Evolutionary conservation across 495 filamentous ascomycete species (phyloP).

Genomic region (Pyronema omphalodes): DNA sequence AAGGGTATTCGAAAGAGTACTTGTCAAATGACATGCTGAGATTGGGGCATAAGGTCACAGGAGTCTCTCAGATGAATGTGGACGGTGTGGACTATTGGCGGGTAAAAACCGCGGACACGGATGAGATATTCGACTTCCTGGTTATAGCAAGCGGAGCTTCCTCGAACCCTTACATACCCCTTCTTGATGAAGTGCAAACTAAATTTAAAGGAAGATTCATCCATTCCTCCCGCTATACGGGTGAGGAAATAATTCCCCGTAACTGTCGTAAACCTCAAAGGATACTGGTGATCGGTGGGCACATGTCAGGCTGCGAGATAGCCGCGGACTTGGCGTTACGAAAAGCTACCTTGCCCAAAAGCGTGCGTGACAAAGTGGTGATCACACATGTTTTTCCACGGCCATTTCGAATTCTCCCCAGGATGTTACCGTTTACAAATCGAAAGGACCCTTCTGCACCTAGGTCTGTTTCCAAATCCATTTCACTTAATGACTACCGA

Average conservation of each 20-base stretch:
- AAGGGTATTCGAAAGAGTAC: conserved; percentile 42
- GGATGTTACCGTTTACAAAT: conserved; percentile 33
- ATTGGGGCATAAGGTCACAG: conserved; percentile 36
- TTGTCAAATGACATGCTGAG: conserved; percentile 28
- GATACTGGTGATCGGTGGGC: conserved; percentile 62
- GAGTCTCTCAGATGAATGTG: background rate
- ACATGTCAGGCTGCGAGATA: conserved; percentile 66
- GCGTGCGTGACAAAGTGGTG: conserved; percentile 25
- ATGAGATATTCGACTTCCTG: conserved; percentile 47
- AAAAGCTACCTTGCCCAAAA: conserved; percentile 33
- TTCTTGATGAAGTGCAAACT: conserved; percentile 34
- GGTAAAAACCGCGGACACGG: conserved; percentile 8
- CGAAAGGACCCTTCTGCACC: conserved; percentile 24
- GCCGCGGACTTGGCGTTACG: conserved; percentile 53
- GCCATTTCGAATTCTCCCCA: conserved; percentile 57
- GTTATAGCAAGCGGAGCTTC: conserved; percentile 66
- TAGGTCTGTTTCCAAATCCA: too few species aligned
- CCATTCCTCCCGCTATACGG: conserved; percentile 16
- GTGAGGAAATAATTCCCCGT: conserved; percentile 26
- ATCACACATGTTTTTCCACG: conserved; percentile 50
- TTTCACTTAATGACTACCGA: too few species aligned
- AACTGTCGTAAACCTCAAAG: conserved; percentile 28
- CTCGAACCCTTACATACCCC: conserved; percentile 38
- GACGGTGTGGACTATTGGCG: too few species aligned
- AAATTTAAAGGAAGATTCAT: conserved; percentile 30